Conservation (phyloP, 2,329 filamentous ascomycete genomes). For the Periglandula ipomoeae region DNA sequence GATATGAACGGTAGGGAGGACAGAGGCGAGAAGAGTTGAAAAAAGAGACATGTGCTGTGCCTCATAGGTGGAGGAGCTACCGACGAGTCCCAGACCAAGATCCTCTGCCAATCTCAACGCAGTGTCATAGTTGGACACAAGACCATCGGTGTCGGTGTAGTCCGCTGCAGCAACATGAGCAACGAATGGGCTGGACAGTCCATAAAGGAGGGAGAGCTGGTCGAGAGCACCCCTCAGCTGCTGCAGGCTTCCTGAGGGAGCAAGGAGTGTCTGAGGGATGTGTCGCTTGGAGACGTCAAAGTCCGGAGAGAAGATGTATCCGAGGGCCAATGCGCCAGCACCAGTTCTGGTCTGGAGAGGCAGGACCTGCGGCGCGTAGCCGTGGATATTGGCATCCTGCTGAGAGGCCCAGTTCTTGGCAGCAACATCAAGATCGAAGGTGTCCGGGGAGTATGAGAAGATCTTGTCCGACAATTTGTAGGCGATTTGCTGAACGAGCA, state of each 20-base stretch:
- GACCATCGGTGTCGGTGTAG: slow-evolving; percentile 58
- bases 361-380: slow-evolving; percentile 68
- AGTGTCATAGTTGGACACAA: slow-evolving; percentile 81
- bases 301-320: slow-evolving; percentile 96
- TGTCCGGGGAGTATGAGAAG: slow-evolving; percentile 91
- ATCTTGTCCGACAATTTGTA: slow-evolving; percentile 95
- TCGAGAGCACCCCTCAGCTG: slow-evolving; percentile 78
- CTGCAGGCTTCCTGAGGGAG: slow-evolving; percentile 72
- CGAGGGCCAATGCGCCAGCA: slow-evolving; percentile 82
- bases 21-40: slow-evolving; percentile 67
- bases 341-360: slow-evolving; percentile 80
- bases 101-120: slow-evolving; percentile 79
- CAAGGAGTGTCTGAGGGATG: slow-evolving; percentile 84
- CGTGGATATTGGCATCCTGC: slow-evolving; percentile 70
- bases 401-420: slow-evolving; percentile 66
- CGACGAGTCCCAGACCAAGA: slow-evolving; percentile 75
- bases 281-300: slow-evolving; percentile 87
- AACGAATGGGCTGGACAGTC: slow-evolving; percentile 84
- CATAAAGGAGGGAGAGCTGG: slow-evolving; percentile 84
- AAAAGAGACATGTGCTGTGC: slow-evolving; percentile 93
- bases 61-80: slow-evolving; percentile 81
- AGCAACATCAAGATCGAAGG: slow-evolving; percentile 82
- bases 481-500: slow-evolving; percentile 89
- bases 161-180: slow-evolving; percentile 88
- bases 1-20: slow-evolving; percentile 77